phyloP scores from a whole-genome alignment of 2,329 filamentous ascomycete genomes.

The Diplocarpon mali region DNA sequence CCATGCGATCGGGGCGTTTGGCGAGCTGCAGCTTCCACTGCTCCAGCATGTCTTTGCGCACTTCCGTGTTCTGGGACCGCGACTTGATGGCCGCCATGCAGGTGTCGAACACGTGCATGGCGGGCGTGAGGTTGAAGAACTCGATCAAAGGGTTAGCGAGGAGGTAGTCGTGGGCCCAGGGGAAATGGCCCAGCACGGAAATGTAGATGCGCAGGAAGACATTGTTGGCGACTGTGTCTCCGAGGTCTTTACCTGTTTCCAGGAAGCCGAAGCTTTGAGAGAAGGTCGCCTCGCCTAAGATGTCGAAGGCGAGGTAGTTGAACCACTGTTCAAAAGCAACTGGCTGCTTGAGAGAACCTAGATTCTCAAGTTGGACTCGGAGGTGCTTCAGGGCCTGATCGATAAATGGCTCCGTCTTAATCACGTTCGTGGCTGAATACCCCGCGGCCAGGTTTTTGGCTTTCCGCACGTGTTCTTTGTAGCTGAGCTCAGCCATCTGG shows the following conservation, averaged over 20 bases:
- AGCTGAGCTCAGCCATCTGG: slow-evolving; percentile 31
- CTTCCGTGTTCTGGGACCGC: slow-evolving; percentile 27
- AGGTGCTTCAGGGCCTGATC: slow-evolving; percentile 25
- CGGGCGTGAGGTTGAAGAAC: slow-evolving; percentile 27
- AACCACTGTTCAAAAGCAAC: slow-evolving; percentile 33
- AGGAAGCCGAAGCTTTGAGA: slow-evolving; percentile 28
- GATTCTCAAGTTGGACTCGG: slow-evolving; percentile 20
- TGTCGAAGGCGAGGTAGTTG: slow-evolving; percentile 30
- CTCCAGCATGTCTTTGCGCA: slow-evolving; percentile 29
- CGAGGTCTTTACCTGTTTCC: slow-evolving; percentile 26
- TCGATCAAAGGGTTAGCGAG: slow-evolving; percentile 30
- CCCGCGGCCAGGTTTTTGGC: slow-evolving; percentile 27
- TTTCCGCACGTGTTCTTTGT: slow-evolving; percentile 27
- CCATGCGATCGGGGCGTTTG: slow-evolving; percentile 27
- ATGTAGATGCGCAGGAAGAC: slow-evolving; percentile 26
- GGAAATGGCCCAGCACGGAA: slow-evolving; percentile 28
- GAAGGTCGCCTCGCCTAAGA: slow-evolving; percentile 29
- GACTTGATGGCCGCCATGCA: slow-evolving; percentile 25
- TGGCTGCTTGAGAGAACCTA: slow-evolving; percentile 15
- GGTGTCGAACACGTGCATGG: slow-evolving; percentile 31
- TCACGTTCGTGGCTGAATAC: slow-evolving; percentile 25
- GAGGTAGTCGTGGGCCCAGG: slow-evolving; percentile 28
- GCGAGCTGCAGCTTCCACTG: slow-evolving; percentile 28
- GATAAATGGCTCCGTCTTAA: slow-evolving; percentile 23
- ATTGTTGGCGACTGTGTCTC: slow-evolving; percentile 29